Conservation (phyloP, 495 filamentous ascomycete genomes). For the Filosporella fistucella region DNA sequence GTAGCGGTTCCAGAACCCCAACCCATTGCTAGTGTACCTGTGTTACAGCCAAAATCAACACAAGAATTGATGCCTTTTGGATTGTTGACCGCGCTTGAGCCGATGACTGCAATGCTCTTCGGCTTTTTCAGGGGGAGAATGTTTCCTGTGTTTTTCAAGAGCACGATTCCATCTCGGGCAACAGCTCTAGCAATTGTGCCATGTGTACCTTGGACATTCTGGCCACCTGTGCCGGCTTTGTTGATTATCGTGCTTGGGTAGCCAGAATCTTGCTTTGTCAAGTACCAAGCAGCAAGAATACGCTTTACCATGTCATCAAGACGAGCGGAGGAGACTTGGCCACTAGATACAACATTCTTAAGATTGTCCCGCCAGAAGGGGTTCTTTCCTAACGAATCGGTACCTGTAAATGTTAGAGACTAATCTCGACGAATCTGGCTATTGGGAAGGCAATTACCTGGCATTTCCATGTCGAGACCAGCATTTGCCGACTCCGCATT, state of each 20-base stretch:
- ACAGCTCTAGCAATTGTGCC: conserved; percentile 64
- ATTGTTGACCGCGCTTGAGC: conserved; percentile 76
- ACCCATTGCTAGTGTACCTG: conserved; percentile 84
- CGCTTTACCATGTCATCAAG: conserved; percentile 89
- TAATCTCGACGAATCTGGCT: conserved; percentile 57
- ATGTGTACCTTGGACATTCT: conserved; percentile 81
- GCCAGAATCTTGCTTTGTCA: conserved; percentile 41
- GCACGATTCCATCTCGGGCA: conserved; percentile 71
- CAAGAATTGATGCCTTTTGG: conserved; percentile 81
- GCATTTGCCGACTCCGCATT: conserved; percentile 36
- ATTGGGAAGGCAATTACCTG: conserved; percentile 39
- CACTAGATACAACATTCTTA: neutral
- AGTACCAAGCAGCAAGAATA: conserved; percentile 82
- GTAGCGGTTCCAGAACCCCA: conserved; percentile 89
- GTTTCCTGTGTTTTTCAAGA: conserved; percentile 78
- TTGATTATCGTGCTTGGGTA: conserved; percentile 51
- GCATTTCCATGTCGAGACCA: conserved; percentile 54
- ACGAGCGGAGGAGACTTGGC: conserved; percentile 57
- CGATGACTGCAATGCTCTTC: conserved; percentile 72
- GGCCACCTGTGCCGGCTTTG: conserved; percentile 80
- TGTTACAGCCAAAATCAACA: conserved; percentile 70
- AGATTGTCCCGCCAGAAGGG: neutral
- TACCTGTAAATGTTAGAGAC: conserved; percentile 52
- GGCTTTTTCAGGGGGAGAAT: conserved; percentile 76
- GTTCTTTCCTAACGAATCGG: conserved; percentile 29